Evolutionary conservation across 2,329 filamentous ascomycete species (phyloP).

Genomic region (Sporothrix humicola): DNA sequence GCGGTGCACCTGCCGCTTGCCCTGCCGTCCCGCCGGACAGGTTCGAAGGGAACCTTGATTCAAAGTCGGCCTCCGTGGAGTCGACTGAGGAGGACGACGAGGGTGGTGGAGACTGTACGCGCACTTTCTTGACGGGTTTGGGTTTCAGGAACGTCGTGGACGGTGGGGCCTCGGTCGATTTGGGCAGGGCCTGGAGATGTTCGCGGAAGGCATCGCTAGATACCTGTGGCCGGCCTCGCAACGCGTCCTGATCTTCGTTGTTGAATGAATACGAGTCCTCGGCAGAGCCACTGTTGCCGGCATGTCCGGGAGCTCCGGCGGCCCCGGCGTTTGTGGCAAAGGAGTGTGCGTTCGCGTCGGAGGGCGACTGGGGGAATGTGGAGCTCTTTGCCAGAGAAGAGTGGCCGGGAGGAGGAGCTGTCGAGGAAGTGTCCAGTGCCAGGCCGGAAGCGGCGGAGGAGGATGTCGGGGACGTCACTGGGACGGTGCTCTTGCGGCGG

Average conservation of each 20-base stretch:
- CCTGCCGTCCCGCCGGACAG: slow-evolving; percentile 34
- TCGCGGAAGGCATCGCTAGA: slow-evolving; percentile 43
- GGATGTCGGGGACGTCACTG: slow-evolving; percentile 1
- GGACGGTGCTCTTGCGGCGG: slow-evolving; percentile 50
- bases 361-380: not conserved
- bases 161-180: slow-evolving; percentile 44
- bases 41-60: slow-evolving; percentile 44
- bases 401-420: slow-evolving; percentile 34
- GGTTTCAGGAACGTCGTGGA: slow-evolving; percentile 48
- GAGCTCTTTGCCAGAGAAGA: slow-evolving; percentile 32
- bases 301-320: slow-evolving; percentile 26
- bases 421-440: slow-evolving; percentile 37
- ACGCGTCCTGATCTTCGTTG: not conserved
- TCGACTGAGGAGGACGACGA: slow-evolving; percentile 63
- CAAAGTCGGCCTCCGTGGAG: slow-evolving; percentile 49
- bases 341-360: not conserved
- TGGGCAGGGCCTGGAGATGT: slow-evolving; percentile 43
- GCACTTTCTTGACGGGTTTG: slow-evolving; percentile 70
- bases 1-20: not conserved
- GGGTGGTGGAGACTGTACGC: slow-evolving; percentile 68
- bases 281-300: slow-evolving; percentile 27
- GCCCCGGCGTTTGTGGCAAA: slow-evolving; percentile 16
- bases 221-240: slow-evolving; percentile 39
- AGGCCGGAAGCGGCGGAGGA: not conserved
- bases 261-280: slow-evolving; percentile 27